Base-by-base conservation (phyloP, 495 filamentous ascomycete species). In the Lasiosphaeris hirsuta region DNA sequence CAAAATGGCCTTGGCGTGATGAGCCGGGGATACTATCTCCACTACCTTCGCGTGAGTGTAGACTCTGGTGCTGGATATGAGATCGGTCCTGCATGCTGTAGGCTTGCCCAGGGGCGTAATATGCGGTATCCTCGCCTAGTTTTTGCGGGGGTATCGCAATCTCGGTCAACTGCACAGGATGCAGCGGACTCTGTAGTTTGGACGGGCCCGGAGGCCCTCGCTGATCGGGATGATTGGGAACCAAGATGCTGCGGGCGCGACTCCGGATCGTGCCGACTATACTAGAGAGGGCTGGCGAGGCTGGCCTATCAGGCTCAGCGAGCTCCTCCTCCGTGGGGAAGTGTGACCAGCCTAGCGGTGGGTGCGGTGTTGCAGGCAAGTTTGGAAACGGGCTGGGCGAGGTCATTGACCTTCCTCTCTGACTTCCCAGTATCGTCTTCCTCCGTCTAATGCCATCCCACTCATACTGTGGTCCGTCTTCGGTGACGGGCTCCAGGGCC, bases 361-460 rank as follows among this genome's bases (percentile, higher is more conserved):
- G 91, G 61, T 94, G 87, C 1, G 82, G 72, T 4, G 80, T 86
- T 7, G 75, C 74, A 11, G 70, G 67, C 10, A 68, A 69, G 49
- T 69, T 73, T 34, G 64, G 68, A 34, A 71, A 69, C 7, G 71
- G 69, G 43, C 63, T 69, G 18, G 66, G 69, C 51, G 66, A 64
- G 23, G 69, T 69, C 53, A 68, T 65, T 39, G 70, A 63, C 45
- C 69, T 74, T 56, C 61, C 72, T 50, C 66, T 63, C 13, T 62
- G 64, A 61, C 80, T 78, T 15, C 80, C 78, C 39, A 86, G 55
- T 10, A 86, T 78, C 9, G 94, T 97, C 66, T 84, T 88, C 51
- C 94, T 84, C 57, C 94, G 79, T 62, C 91, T 81, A 54, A 98
- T 77, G 17, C 94, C 94, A 76, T 97, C 94, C 90, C 91, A 98